A percentile compares a stretch with the other conserved stretches of the same genome.
phyloP scores from a whole-genome alignment of 305 asterid genomes.

The Lippia alba region DNA sequence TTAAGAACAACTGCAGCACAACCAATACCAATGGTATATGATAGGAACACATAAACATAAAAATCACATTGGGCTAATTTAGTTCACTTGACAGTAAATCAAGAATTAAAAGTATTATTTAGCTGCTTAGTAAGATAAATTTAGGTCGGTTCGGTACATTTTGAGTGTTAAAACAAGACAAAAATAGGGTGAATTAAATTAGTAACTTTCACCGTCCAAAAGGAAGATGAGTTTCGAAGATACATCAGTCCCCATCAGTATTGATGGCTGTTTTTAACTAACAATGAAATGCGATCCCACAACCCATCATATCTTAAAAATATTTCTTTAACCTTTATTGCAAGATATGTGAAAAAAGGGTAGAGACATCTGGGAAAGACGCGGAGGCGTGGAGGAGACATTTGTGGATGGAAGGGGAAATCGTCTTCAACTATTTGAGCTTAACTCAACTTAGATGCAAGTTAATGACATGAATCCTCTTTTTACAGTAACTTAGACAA shows the following conservation, averaged over 20 bases:
- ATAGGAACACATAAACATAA: slow-evolving; percentile 2
- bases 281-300: slow-evolving; percentile 12
- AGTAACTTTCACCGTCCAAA: slow-evolving; percentile 10
- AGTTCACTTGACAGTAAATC: background rate
- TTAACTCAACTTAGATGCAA: background rate
- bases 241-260: slow-evolving; percentile 13
- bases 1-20: background rate
- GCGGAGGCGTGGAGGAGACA: too few species aligned
- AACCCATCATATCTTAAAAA: slow-evolving; percentile 6
- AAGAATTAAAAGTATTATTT: background rate
- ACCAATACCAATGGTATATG: slow-evolving; percentile 11
- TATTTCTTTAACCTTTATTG: background rate
- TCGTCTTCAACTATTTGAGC: background rate
- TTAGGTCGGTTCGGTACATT: slow-evolving; percentile 7
- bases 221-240: background rate
- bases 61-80: slow-evolving; percentile 3
- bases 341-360: background rate
- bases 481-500: slow-evolving; percentile 11
- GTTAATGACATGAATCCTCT: slow-evolving; percentile 9
- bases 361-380: too few species aligned
- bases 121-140: slow-evolving; percentile 2
- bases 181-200: background rate
- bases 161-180: slow-evolving; percentile 1
- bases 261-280: slow-evolving; percentile 9
- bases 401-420: too few species aligned